Evolutionary conservation across 116 monocot genomes (phyloP), one percentile per base, ranked within the genome.

Genomic region (Trichopus zeylanicus): DNA sequence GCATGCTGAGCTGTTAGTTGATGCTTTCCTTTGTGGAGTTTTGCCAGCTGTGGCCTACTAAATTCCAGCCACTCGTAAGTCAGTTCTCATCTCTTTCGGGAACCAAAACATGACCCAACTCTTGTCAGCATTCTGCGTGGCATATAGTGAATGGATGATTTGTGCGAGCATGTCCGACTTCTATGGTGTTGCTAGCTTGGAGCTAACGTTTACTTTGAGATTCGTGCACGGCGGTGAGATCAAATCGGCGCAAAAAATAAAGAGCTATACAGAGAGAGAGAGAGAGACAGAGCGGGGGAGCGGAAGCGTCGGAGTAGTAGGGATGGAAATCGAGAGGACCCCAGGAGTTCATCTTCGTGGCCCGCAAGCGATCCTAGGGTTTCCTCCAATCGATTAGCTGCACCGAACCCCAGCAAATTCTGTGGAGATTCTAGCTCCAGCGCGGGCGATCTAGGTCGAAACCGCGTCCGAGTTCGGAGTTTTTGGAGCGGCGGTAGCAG

Each of bases 241-340:
- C 49, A 20, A 20, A 49, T 49, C 23, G 23, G 19, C 15, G 49
- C 19, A 22, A 49, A 22, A 1, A 3, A 23, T 0, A n/a, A 7
- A 22, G 19, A 22, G 22, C 49, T 20, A 49, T 49, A 24, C 4
- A 7, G 49, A 5, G 34, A 10, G 49, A 24, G 49, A 22, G 19
- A n/a, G 22, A 49, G 16, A 24, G 49, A 22, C 4, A 4, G 23
- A 22, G 15, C 23, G 26, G 29, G 12, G 54, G 23, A 29, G 54
- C 15, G 54, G 10, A 16, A 29, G 54, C 26, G 54, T 13, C 10
- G 26, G 54, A 23, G 29, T 26, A 54, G 54, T 11, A 26, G 9
- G 13, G 26, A 62, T 42, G 29, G 62, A 62, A 26, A 62, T 25
- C 25, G 48, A 20, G 48, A 62, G 62, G 37, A 4, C 13, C 26